These are phyloP conservation scores for Lathyrus oleraceus DNA, from an alignment of 306 rosid species.

Conservation along the genomic window DNA sequence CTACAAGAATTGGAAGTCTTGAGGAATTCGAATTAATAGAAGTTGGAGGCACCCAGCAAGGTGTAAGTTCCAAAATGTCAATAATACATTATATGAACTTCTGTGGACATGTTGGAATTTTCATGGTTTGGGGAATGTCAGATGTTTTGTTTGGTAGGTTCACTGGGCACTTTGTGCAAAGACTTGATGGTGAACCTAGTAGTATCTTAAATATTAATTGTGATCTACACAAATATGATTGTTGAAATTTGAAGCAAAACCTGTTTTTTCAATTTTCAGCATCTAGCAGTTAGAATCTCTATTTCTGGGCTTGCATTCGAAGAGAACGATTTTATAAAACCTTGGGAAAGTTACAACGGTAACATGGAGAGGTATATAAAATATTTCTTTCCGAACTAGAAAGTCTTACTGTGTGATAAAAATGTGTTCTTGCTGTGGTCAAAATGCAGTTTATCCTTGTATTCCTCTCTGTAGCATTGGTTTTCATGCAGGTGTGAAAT, in stretches of 20 bases:
- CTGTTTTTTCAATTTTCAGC: conserved; percentile 50
- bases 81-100: background rate
- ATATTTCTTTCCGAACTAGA: background rate
- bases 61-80: conserved; percentile 49
- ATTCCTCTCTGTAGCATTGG: conserved; percentile 3
- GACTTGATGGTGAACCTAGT: conserved; percentile 29
- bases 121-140: conserved; percentile 24
- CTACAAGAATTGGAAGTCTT: conserved; percentile 57
- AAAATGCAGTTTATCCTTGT: conserved; percentile 16
- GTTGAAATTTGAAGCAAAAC: conserved; percentile 31
- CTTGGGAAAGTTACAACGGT: conserved; percentile 72
- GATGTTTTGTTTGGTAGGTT: conserved; percentile 16
- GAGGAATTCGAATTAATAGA: conserved; percentile 65
- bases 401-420: background rate
- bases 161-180: conserved; percentile 7
- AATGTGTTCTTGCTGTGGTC: conserved; percentile 23
- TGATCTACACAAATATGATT: conserved; percentile 7
- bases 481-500: conserved; percentile 27
- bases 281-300: conserved; percentile 77
- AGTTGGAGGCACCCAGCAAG: conserved; percentile 47
- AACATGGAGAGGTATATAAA: conserved; percentile 73
- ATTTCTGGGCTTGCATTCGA: conserved; percentile 81
- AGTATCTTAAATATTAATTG: conserved; percentile 19
- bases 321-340: conserved; percentile 72
- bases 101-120: conserved; percentile 5